Evolutionary conservation across 148 eudicot genomes (phyloP), one percentile per base, ranked within the genome.

Genomic region (Gaultheria prostrata): DNA sequence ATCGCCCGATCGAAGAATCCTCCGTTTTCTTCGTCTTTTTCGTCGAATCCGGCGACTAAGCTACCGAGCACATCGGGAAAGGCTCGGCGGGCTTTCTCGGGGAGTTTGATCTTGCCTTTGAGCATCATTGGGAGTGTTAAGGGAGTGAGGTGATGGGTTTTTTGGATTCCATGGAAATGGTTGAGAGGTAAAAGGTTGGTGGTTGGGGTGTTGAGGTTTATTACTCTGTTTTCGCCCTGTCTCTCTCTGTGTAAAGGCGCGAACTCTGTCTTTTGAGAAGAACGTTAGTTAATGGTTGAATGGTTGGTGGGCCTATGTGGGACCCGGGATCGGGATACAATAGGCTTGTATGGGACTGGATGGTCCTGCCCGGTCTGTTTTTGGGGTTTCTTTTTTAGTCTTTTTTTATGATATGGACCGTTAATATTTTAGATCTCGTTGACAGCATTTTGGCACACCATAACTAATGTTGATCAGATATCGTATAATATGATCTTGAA

Each of bases 31-130:
- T 82, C 84, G 3, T 76, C 79, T 53, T 45, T 83, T 70, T 48
- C 79, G 10, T 85, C 88, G 26, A 80, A 76, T 28, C 89, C 86
- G 71, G 80, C 79, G 50, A 82, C 85, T 32, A 87, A 51, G 84
- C 72, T 86, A 14, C 82, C 86, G 26, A 86, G 82, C 39, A 84
- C 82, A 61, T 86, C 82, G 17, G 91, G 86, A 39, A 82, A 79
- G 32, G 17, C 73, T 75, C 48, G 77, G 8, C 46, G 86, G 77
- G 86, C 80, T 84, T 82, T 88, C 6, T 88, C 89, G 4, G 88
- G 85, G 67, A 84, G 76, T 70, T 89, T 90, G 77, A 88, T 82
- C 88, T 89, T 90, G 81, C 85, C 87, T 76, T 83, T 89, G 43
- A 82, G 84, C 87, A 87, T 83, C 81, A 63, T 80, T 4, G 67